phyloP scores from a whole-genome alignment of 192 early-diverging fungal species.

The Funneliformis mosseae region DNA sequence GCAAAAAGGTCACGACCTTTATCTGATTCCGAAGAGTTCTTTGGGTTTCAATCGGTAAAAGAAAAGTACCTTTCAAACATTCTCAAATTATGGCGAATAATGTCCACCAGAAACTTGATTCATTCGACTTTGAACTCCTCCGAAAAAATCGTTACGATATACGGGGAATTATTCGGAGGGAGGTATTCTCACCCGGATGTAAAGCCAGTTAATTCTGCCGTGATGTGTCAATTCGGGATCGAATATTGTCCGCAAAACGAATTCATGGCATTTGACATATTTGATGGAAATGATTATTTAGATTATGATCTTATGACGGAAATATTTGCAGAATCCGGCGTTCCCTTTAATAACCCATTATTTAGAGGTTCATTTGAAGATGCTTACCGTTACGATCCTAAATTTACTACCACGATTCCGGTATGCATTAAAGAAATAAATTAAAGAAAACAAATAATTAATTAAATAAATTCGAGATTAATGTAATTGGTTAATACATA shows the following conservation, averaged over 20 bases:
- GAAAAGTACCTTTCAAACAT: neutral
- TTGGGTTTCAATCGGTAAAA: neutral
- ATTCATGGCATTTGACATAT: constrained; percentile 11
- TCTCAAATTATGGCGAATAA: neutral
- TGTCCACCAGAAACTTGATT: constrained; percentile 4
- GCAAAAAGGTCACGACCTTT: neutral
- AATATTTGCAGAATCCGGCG: neutral
- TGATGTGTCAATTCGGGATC: constrained; percentile 6
- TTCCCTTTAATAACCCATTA: neutral
- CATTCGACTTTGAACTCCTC: neutral
- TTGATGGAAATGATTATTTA: neutral
- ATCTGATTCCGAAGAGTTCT: neutral
- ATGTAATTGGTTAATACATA: too few species aligned
- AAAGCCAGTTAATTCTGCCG: neutral
- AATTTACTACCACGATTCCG: constrained; percentile 18
- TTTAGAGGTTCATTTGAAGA: constrained; percentile 15
- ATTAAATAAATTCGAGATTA: too few species aligned
- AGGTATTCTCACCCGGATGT: neutral
- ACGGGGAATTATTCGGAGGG: constrained; percentile 15
- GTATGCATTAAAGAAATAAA: too few species aligned
- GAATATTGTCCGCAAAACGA: constrained; percentile 16
- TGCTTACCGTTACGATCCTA: neutral
- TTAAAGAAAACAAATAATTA: too few species aligned
- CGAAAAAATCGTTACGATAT: neutral
- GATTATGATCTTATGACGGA: neutral